Base-by-base conservation (phyloP, 2,329 filamentous ascomycete species). In the Cryphonectria carpinicola region DNA sequence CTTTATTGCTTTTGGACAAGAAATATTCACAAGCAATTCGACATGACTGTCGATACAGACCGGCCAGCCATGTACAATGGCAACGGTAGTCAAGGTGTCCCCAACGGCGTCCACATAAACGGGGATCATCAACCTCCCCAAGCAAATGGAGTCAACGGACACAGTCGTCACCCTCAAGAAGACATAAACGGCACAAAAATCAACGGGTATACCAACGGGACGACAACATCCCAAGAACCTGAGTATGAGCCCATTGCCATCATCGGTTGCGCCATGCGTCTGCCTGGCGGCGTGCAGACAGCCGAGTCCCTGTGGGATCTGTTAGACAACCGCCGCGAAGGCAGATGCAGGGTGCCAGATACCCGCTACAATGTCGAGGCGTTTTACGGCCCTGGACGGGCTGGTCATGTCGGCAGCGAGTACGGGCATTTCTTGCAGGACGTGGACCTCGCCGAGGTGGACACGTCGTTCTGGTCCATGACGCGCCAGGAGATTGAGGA, bases 211-310 rank as follows among this genome's bases (percentile, higher is more conserved):
- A 25, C n/a, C 4, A 54, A 11, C n/a, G 52, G 11, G n/a, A 25
- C 52, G 13, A 28, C n/a, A 46, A 46, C 41, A 6, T 14, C 41
- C 19, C 17, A 17, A 46, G 41, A 46, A 28, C 11, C 25, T 8
- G 25, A 28, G 52, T 54, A 54, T 54, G 52, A 54, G n/a, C 77
- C 79, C 6, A 76, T 81, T 28, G 79, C 79, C 32, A 78, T 80
- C 54, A 72, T 77, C 14, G 79, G 79, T n/a, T 78, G 80, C 72
- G 79, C 74, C 1, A 71, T 79, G 70, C 75, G 78, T 10, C 76
- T 81, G 3, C 79, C 79, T 0, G 79, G 79, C 2, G 73, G 75
- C 1, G 72, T 81, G 8, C 63, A 69, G 1, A 75, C 74, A 41
- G 67, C 75, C 0, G 66, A 75, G 10, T 75, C 74, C 4, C 79